Evolutionary conservation across 345 rosid species (phyloP).

Genomic region (Acer negundo): DNA sequence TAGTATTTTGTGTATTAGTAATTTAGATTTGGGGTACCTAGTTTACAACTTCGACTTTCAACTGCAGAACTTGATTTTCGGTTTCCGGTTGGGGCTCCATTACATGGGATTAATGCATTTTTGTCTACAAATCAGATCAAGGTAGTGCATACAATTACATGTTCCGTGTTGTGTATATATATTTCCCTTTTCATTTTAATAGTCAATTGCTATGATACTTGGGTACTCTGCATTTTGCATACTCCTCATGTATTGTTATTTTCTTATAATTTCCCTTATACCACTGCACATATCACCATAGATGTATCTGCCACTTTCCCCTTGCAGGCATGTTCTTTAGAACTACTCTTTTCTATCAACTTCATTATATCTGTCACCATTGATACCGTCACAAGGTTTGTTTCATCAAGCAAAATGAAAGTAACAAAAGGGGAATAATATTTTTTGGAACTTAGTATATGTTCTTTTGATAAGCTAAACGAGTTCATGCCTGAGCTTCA

Average conservation of each 20-base stretch:
- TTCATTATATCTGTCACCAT: background rate
- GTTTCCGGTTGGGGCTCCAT: conserved; percentile 90
- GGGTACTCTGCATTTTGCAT: background rate
- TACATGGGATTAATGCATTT: conserved; percentile 90
- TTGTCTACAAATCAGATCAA: conserved; percentile 83
- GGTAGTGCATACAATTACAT: conserved; percentile 38
- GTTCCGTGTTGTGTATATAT: background rate
- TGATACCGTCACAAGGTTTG: background rate
- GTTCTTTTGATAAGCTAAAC: background rate
- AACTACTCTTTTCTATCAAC: background rate
- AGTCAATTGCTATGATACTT: background rate
- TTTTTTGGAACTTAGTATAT: background rate
- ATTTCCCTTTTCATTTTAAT: background rate
- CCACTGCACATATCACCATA: background rate
- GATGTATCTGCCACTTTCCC: background rate
- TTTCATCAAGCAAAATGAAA: background rate
- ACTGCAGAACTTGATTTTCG: conserved; percentile 95
- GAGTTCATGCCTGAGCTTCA: conserved; percentile 5
- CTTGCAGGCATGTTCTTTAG: background rate
- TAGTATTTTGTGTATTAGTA: background rate
- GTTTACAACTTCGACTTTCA: conserved; percentile 22
- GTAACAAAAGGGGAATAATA: background rate
- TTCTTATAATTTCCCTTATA: background rate
- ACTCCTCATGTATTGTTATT: background rate
- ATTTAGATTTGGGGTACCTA: background rate